Evolutionary conservation across 768 basidiomycete genomes (phyloP), one percentile per base, ranked within the genome.

Genomic region (Mrakia frigida): DNA sequence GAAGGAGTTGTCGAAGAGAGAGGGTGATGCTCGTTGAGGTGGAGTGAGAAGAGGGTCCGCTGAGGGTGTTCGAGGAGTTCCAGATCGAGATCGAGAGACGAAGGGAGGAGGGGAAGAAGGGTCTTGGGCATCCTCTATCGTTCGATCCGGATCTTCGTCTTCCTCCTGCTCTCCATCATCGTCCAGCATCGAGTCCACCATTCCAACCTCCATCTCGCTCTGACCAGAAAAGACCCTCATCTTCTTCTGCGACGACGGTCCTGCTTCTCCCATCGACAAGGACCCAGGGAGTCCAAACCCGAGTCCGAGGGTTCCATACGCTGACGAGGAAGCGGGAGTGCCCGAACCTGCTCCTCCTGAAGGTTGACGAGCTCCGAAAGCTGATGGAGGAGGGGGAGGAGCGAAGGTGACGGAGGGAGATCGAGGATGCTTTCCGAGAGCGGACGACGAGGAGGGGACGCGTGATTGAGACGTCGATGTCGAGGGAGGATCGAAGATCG

Each of bases 351-450:
- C 65, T n/a, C 35, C 65, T 39, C 39, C 65, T 25, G 65, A 68
- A 3, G 65, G 35, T 23, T 39, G 65, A n/a, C 65, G 65, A 68
- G 65, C 65, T 39, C 65, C 65, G 25, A 68, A 68, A 2, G 65
- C 39, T 41, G 35, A 39, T 2, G 65, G 35, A 16, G 65, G 65
- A 11, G 35, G 65, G 9, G 65, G 65, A n/a, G 65, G 39, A 39
- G 65, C 65, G 65, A 68, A 68, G 35, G 65, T 68, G 65, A 68
- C 65, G 33, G 65, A 39, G 35, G 65, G 65, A n/a, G 65, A 68
- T 18, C 65, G 65, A 37, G 65, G 65, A 23, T 68, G 65, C 65
- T 68, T 68, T 25, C 65, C 65, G 37, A 68, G 65, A 13, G 65
- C 35, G 25, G 65, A 68, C 35, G 65, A 68, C 37, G 65, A 50